Evolutionary conservation across 306 rosid genomes (phyloP).

Genomic region (Prunus mongolica): DNA sequence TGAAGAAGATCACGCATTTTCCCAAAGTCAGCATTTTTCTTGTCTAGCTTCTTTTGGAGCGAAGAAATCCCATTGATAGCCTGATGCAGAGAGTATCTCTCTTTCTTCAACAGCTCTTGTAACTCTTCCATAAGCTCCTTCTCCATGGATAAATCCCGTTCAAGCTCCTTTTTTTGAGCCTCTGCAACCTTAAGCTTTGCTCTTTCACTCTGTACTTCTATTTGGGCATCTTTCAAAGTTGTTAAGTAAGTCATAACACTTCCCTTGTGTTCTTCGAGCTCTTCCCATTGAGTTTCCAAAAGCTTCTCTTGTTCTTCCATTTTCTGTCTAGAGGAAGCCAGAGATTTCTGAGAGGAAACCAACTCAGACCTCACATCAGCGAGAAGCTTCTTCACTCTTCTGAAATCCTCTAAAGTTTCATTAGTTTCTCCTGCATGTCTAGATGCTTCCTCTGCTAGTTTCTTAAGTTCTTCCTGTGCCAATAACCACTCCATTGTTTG

Average conservation of each 20-base stretch:
- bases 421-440: slow-evolving; percentile 44
- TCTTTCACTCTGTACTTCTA: slow-evolving; percentile 76
- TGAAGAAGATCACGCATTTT: slow-evolving; percentile 47
- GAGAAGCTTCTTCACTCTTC: slow-evolving; percentile 71
- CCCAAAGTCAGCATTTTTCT: slow-evolving; percentile 40
- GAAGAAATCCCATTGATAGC: slow-evolving; percentile 54
- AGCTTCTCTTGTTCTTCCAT: slow-evolving; percentile 74
- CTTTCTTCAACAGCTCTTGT: slow-evolving; percentile 60
- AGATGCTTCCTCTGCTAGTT: slow-evolving; percentile 50
- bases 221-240: slow-evolving; percentile 60
- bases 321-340: slow-evolving; percentile 59
- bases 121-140: slow-evolving; percentile 58
- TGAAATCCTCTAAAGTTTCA: slow-evolving; percentile 56
- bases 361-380: slow-evolving; percentile 64
- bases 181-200: slow-evolving; percentile 55
- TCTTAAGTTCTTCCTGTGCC: slow-evolving; percentile 73
- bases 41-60: slow-evolving; percentile 53
- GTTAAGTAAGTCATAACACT: slow-evolving; percentile 59
- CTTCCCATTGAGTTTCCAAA: slow-evolving; percentile 52
- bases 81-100: slow-evolving; percentile 57
- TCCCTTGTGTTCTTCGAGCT: slow-evolving; percentile 62
- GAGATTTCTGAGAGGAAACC: slow-evolving; percentile 83
- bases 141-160: slow-evolving; percentile 47
- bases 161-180: slow-evolving; percentile 63
- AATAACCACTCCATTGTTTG: slow-evolving; percentile 69